Evolutionary conservation across 352 stramenopile genomes (phyloP).

Genomic region (Pythium brassicae): DNA sequence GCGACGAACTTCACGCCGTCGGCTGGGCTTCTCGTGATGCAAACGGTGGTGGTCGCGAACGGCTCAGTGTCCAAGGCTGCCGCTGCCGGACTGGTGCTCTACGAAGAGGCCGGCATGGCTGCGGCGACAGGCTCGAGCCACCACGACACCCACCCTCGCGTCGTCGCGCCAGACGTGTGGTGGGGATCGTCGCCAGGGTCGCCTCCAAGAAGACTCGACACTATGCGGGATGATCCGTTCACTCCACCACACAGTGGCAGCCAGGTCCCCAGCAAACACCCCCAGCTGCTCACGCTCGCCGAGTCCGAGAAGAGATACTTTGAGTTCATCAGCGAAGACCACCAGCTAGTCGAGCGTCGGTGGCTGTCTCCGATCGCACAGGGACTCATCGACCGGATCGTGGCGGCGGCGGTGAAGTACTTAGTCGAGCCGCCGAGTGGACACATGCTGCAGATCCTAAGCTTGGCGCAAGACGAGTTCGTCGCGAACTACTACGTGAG

Average conservation of each 20-base stretch:
- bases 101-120: background rate
- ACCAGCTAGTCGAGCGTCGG: constrained; percentile 29
- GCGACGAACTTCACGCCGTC: constrained; percentile 59
- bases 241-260: background rate
- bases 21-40: constrained; percentile 36
- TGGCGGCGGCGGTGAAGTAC: constrained; percentile 53
- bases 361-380: constrained; percentile 35
- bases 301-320: constrained; percentile 55
- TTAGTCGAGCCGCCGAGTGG: constrained; percentile 22
- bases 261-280: background rate
- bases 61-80: background rate
- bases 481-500: constrained; percentile 57
- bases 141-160: background rate
- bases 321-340: constrained; percentile 34
- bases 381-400: constrained; percentile 34
- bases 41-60: constrained; percentile 16
- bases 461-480: constrained; percentile 38
- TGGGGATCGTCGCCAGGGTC: background rate
- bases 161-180: background rate
- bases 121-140: background rate
- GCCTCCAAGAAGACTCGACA: background rate
- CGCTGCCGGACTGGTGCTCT: constrained; percentile 8
- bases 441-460: constrained; percentile 40
- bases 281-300: background rate
- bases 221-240: too few species aligned